phyloP scores from a whole-genome alignment of 768 basidiomycete genomes.

The Pleurotus pulmonarius region DNA sequence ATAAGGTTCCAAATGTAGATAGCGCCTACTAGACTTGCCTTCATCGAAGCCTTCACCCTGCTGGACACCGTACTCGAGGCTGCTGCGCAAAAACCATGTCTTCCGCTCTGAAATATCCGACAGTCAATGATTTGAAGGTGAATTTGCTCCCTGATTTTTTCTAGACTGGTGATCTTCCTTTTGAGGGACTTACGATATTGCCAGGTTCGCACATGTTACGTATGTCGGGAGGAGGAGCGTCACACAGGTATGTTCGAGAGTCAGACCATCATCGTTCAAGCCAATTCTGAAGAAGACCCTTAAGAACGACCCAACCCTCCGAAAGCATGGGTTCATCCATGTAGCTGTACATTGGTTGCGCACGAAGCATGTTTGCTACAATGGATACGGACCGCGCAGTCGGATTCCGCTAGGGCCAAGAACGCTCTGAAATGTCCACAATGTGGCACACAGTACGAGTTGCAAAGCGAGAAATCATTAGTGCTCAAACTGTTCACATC shows the following conservation, averaged over 20 bases:
- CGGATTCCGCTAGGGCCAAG: constrained; percentile 44
- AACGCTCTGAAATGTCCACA: constrained; percentile 82
- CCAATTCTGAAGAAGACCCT: background rate
- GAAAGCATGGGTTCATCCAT: constrained; percentile 73
- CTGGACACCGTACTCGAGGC: no score
- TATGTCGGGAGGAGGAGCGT: constrained; percentile 8
- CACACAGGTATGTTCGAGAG: constrained; percentile 17
- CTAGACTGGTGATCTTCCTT: no score
- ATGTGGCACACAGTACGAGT: constrained; percentile 61
- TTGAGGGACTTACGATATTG: background rate
- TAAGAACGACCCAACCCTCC: constrained; percentile 30
- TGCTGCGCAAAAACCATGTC: background rate
- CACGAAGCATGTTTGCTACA: constrained; percentile 77
- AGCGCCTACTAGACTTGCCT: no score
- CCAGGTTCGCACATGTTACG: constrained; percentile 7
- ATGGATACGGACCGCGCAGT: constrained; percentile 75
- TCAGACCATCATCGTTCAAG: constrained; percentile 17
- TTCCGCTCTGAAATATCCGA: background rate
- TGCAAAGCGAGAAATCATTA: constrained; percentile 61
- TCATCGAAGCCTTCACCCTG: no score
- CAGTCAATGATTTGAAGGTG: constrained; percentile 5
- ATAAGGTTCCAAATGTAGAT: no score
- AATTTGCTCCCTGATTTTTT: no score
- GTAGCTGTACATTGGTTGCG: constrained; percentile 75
- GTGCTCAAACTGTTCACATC: constrained; percentile 46